Base-by-base conservation (phyloP, 495 filamentous ascomycete species). In the Tuber umbilicatum region DNA sequence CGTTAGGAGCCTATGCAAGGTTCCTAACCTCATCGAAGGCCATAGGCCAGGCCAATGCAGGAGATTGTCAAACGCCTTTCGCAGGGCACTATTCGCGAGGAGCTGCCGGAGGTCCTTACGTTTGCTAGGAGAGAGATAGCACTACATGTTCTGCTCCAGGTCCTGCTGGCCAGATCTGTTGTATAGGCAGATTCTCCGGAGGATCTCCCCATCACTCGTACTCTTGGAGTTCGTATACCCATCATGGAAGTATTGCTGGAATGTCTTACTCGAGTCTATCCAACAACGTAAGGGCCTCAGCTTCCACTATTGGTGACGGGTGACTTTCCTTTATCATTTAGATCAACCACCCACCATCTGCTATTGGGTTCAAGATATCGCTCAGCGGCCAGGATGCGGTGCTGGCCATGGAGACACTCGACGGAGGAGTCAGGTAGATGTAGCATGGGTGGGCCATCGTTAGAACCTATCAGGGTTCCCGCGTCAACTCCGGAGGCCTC, bases 121-220 rank as follows among this genome's bases (percentile, higher is more conserved):
- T 67, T 78, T 76, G 35, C 70, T 38, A 39, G 38, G 70, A 23
- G 76, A 60, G n/a, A 76, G 60, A 39, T 71, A 71, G 43, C 74
- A 75, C 76, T 74, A 67, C 74, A 74, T 73, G 37, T 47, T 31
- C 19, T 5, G 67, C 50, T 78, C 73, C 7, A 68, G 64, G 3
- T n/a, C 21, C 69, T 37, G 23, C 43, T 76, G 47, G 41, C 47
- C 71, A 60, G n/a, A 23, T 39, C 50, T 42, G 37, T 70, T 72
- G 67, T 71, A 78, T 55, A 69, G 35, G 16, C 73, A 70, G 21
- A 78, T 76, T 64, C 70, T 21, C n/a, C 70, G 43, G 41, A 72
- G 73, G 27, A 78, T 78, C 69, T 78, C 70, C 6, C 74, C 74
- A 42, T 73, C 73, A 27, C 70, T 73, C 43, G 70, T 45, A n/a